Percentiles rank a stretch among this genome's conserved stretches.
Evolutionary conservation across 2,329 filamentous ascomycete species (phyloP).

Genomic region (Fusarium hainanense): DNA sequence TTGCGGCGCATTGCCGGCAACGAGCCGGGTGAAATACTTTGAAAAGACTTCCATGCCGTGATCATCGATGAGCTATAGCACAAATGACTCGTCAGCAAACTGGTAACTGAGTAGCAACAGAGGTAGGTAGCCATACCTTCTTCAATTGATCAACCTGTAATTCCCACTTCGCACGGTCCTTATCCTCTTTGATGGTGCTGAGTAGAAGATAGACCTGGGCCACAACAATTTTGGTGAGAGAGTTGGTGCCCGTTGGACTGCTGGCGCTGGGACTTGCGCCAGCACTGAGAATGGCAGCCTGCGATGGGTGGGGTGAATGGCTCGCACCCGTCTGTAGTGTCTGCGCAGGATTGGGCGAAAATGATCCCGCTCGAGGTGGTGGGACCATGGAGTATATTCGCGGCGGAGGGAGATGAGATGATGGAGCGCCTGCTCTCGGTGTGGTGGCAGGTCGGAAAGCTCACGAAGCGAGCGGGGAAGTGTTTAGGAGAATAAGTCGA

Average conservation of each 20-base stretch:
- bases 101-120: neutral
- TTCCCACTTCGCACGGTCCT: conserved; percentile 91
- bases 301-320: conserved; percentile 68
- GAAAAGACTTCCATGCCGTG: conserved; percentile 99
- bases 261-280: conserved; percentile 70
- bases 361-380: conserved; percentile 71
- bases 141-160: conserved; percentile 89
- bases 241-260: conserved; percentile 71
- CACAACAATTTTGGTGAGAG: conserved; percentile 91
- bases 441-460: conserved; percentile 50
- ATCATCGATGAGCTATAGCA: conserved; percentile 84
- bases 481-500: conserved; percentile 43
- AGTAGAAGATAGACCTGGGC: conserved; percentile 95
- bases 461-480: conserved; percentile 46
- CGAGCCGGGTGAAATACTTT: conserved; percentile 92
- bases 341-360: conserved; percentile 70
- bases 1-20: conserved; percentile 89
- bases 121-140: conserved; percentile 69
- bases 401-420: conserved; percentile 46
- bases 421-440: conserved; percentile 53
- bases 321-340: conserved; percentile 66
- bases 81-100: conserved; percentile 34
- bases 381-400: conserved; percentile 65
- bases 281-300: conserved; percentile 67
- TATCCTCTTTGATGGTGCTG: conserved; percentile 94